Evolutionary conservation across 768 basidiomycete genomes (phyloP).

Genomic region (Rhodocollybia butyracea): DNA sequence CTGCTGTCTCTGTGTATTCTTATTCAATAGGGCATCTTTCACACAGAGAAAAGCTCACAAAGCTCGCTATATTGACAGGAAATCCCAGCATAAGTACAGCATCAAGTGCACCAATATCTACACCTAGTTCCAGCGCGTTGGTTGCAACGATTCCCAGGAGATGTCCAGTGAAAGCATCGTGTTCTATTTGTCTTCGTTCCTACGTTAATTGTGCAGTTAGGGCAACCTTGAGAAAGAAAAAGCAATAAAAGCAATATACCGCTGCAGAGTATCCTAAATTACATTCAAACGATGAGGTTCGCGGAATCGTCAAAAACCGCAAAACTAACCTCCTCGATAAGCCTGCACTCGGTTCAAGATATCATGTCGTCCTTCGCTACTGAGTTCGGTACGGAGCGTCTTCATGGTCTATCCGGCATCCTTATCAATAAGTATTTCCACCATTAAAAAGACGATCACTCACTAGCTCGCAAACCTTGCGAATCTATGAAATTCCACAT

Average conservation of each 20-base stretch:
- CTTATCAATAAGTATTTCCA: not conserved
- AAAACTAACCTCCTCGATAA: slow-evolving; percentile 71
- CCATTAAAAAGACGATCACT: slow-evolving; percentile 12
- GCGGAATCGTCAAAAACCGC: not conserved
- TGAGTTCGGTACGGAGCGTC: slow-evolving; percentile 64
- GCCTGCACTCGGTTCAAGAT: slow-evolving; percentile 74
- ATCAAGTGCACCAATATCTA: slow-evolving; percentile 88
- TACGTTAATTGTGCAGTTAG: slow-evolving; percentile 18
- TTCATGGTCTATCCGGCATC: slow-evolving; percentile 64
- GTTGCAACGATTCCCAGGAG: slow-evolving; percentile 87
- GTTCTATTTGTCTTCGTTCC: slow-evolving; percentile 83
- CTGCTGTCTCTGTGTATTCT: slow-evolving; percentile 71
- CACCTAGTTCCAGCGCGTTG: slow-evolving; percentile 86
- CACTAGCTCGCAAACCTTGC: slow-evolving; percentile 81
- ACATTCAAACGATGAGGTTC: not conserved
- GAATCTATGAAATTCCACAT: slow-evolving; percentile 49
- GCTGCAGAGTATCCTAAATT: slow-evolving; percentile 66
- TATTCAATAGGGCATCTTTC: not conserved
- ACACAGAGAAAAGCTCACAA: slow-evolving; percentile 39
- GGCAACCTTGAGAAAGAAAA: not conserved
- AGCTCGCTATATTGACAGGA: slow-evolving; percentile 75
- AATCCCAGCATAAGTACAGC: slow-evolving; percentile 89
- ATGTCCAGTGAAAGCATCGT: slow-evolving; percentile 81
- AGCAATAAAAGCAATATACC: slow-evolving; percentile 29
- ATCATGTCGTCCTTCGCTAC: slow-evolving; percentile 72